Evolutionary conservation across 768 basidiomycete species (phyloP), one percentile per base, ranked within the genome.

Genomic region (Boletus vinaceobasis): DNA sequence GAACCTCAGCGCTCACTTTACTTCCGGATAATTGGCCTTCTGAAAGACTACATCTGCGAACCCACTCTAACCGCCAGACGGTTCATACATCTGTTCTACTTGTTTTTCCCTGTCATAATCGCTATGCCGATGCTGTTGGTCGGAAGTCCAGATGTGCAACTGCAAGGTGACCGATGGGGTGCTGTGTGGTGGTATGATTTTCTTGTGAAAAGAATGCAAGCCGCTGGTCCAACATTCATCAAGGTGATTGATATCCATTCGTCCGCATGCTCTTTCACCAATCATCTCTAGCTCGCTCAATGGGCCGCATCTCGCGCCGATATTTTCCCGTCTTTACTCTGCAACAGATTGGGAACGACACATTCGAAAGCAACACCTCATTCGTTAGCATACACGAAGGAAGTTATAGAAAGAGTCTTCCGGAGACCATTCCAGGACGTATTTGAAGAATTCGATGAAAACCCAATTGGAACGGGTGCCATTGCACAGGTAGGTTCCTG

Each of bases 131-230:
- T 98, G 84, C 75, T 98, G 19, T 75, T 95, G 26, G 73, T 87
- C 9, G 89, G 85, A 19, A 75, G 71, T 33, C 80, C 79, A 19
- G 77, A 82, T 50, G 74, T 74, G 42, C 71, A 73, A 45, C 75
- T 83, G 43, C 80, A 79, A 13, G 88, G 89, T 15, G 93, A 95
- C 59, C 80, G 84, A 62, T 93, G 92, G 92, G 93, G 93, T 36
- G 93, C 93, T 1, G 79, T 94, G 4, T 97, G 93, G 96, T 99
- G 97, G 97, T 98, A 98, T 67, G 82, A 79, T n/a, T 80, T 92
- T 48, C 75, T 99, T 15, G 92, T 93, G 7, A 74, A 72, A 42
- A 87, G 86, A 69, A 98, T 99, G 97, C 87, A 95, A 72, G 77
- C 85, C 6, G 96, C 96, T 9, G 97, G 97, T 1, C 97, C 97